Conservation (phyloP, 1,284 basidiomycete genomes). For the Tremellales sp. region DNA sequence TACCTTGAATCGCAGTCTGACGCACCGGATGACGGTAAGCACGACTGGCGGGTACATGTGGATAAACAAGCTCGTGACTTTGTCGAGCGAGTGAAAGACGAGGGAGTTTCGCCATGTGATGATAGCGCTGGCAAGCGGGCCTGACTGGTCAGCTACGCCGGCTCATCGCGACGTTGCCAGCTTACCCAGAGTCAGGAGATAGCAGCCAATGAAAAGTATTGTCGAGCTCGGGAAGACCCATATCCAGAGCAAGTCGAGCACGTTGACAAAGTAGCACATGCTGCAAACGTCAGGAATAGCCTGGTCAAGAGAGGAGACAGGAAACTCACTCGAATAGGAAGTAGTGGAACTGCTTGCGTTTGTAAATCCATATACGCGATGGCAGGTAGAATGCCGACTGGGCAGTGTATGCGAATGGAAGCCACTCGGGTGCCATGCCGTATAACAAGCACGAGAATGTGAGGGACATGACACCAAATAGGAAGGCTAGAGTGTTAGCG, state of each 20-base stretch:
- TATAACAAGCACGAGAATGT: constrained; percentile 76
- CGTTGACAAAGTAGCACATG: constrained; percentile 80
- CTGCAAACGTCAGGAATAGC: constrained; percentile 24
- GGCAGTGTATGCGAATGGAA: constrained; percentile 57
- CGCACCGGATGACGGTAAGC: constrained; percentile 80
- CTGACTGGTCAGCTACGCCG: constrained; percentile 29
- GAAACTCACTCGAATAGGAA: constrained; percentile 70
- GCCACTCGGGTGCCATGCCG: constrained; percentile 73
- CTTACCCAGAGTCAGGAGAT: constrained; percentile 72
- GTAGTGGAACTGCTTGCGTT: constrained; percentile 83
- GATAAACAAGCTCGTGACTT: constrained; percentile 84
- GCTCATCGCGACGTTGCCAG: constrained; percentile 10
- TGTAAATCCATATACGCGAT: constrained; percentile 73
- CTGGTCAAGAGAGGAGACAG: not conserved
- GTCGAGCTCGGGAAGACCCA: constrained; percentile 74
- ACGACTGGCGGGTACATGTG: constrained; percentile 80
- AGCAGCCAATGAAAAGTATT: constrained; percentile 75
- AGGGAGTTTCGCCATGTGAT: constrained; percentile 93
- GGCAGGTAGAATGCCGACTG: constrained; percentile 74
- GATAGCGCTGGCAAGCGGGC: constrained; percentile 83
- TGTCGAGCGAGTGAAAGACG: constrained; percentile 93
- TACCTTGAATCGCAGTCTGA: not conserved
- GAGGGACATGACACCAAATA: constrained; percentile 85
- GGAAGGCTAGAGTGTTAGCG: constrained; percentile 61
- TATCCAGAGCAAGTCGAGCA: constrained; percentile 82